Evolutionary conservation across 2,329 filamentous ascomycete genomes (phyloP).

Genomic region (Leptographium galeiforme): DNA sequence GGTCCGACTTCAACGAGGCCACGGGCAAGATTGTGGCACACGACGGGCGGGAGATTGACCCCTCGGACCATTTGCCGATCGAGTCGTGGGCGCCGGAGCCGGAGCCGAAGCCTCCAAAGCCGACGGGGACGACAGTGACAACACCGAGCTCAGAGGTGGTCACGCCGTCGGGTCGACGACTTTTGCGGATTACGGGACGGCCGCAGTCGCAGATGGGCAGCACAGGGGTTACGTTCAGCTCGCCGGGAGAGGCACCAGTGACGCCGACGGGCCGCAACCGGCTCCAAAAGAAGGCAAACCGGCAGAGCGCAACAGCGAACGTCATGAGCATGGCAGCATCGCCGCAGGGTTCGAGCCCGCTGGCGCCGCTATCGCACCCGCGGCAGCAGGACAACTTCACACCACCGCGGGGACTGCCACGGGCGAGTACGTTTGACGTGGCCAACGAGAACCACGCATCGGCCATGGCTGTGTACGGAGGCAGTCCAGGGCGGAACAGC

Average conservation of each 20-base stretch:
- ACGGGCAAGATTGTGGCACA: conserved; percentile 61
- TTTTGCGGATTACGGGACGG: conserved; percentile 34
- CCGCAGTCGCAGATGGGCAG: conserved; percentile 22
- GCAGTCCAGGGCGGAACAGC: conserved; percentile 15
- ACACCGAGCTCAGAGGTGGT: background rate
- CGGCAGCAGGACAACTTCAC: conserved; percentile 33
- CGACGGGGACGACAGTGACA: conserved; percentile 13
- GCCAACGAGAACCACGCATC: conserved; percentile 36
- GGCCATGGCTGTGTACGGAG: conserved; percentile 16
- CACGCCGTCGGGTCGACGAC: conserved; percentile 30
- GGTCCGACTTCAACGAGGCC: conserved; percentile 33
- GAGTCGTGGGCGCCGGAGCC: conserved; percentile 68
- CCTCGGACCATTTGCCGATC: conserved; percentile 66
- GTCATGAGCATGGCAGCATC: too few relatives aligned
- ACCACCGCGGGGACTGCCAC: conserved; percentile 28
- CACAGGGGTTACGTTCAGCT: conserved; percentile 18
- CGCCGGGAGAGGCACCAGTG: conserved; percentile 20
- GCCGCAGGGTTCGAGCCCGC: conserved; percentile 14
- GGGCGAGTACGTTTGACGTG: conserved; percentile 39
- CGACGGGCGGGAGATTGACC: conserved; percentile 65
- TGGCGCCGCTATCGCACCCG: conserved; percentile 38
- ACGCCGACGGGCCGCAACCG: conserved; percentile 36
- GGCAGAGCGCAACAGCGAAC: conserved; percentile 21
- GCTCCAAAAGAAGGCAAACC: conserved; percentile 49
- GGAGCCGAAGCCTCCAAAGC: conserved; percentile 41